Evolutionary conservation across 2,329 filamentous ascomycete species (phyloP).

Genomic region (Rutstroemia sp.): DNA sequence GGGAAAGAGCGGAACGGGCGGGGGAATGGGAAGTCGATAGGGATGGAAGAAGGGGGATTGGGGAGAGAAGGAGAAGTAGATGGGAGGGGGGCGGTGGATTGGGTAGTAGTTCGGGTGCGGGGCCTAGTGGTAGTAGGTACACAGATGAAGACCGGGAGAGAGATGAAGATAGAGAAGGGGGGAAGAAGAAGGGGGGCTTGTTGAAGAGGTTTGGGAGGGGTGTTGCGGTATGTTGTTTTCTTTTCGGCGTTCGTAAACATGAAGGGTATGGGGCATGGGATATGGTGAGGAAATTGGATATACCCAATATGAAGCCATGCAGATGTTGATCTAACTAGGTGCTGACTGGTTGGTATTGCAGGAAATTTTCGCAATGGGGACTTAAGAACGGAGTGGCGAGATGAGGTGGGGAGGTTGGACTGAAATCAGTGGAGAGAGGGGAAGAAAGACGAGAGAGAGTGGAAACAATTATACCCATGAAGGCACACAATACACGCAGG

Average conservation of each 20-base stretch:
- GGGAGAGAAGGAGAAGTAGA: background rate
- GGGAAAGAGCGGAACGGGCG: background rate
- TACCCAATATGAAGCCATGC: no score
- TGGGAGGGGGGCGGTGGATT: background rate
- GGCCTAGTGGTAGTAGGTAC: background rate
- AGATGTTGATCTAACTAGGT: no score
- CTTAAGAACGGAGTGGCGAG: no score
- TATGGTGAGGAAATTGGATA: no score
- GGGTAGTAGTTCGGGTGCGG: background rate
- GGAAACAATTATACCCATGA: no score
- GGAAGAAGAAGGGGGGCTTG: background rate
- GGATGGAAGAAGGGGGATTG: background rate
- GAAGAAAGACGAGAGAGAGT: no score
- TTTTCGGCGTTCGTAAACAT: background rate
- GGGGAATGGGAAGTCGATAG: background rate
- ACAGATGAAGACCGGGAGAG: background rate
- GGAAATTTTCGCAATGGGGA: no score
- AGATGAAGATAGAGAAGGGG: background rate
- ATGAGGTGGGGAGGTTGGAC: no score
- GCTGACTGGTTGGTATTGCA: no score
- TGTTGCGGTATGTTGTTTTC: background rate
- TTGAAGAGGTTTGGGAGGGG: background rate
- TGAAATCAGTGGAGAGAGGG: no score
- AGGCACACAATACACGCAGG: no score
- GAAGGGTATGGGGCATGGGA: no score